Evolutionary conservation across 495 filamentous ascomycete species (phyloP), one percentile per base, ranked within the genome.

Genomic region (Cercophora newfieldiana): DNA sequence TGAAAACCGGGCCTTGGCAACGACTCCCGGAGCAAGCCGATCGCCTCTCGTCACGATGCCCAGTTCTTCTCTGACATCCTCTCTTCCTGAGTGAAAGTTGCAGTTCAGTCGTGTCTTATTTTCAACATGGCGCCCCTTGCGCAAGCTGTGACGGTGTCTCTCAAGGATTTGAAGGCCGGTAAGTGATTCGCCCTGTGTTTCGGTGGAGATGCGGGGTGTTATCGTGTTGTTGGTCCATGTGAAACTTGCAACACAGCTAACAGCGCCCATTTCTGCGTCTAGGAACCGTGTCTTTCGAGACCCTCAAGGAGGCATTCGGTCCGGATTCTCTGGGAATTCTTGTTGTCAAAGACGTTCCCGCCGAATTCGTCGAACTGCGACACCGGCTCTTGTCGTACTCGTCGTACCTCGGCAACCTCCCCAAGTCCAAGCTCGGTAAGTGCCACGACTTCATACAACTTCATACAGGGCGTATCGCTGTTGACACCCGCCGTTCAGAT

Each of bases 321-420:
- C 92, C 95, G 1, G 86, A 89, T 3, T 98, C 96, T 0, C 79
- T 99, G 26, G 95, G 96, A 0, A 97, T 99, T 54, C 88, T 99
- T 48, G 79, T 98, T 12, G 94, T 99, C 19, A 92, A 89, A 75
- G 90, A 92, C 72, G 86, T 98, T 0, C 90, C 92, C 2, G 22
- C 80, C 3, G 80, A 88, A 64, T 99, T 95, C 70, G 72, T 78
- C 12, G 73, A 81, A 16, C 80, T 98, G 22, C 86, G 95, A 31
- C 83, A 84, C 53, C 83, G 87, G 51, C 82, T 96, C 24, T 85
- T 99, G 21, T 94, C 91, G 2, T 94, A 92, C 72, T 88, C 94
- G 8, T 97, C 93, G 0, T 93, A 93, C 72, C 85, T 99, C 29
- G 96, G 91, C 19, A 94, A 94, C 59, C 83, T 98, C 1, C 85